Conservation (phyloP, 495 filamentous ascomycete species). For the Podospora anserina region DNA sequence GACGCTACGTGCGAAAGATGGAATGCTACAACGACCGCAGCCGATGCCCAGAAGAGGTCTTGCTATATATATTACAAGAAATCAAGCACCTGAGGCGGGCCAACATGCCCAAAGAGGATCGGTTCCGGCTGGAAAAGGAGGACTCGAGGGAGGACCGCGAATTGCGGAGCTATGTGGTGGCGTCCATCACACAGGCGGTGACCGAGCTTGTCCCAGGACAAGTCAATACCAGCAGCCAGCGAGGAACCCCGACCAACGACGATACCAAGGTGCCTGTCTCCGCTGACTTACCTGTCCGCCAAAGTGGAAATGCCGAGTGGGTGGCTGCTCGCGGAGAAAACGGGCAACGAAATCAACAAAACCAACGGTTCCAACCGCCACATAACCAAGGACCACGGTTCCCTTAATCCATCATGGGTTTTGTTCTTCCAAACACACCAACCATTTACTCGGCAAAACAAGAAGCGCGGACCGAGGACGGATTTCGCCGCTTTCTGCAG, state of each 20-base stretch:
- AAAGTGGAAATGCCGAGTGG: slow-evolving; percentile 64
- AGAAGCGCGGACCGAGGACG: neutral
- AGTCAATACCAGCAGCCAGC: slow-evolving; percentile 26
- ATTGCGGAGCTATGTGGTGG: slow-evolving; percentile 67
- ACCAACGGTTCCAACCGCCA: slow-evolving; percentile 39
- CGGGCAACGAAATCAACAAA: slow-evolving; percentile 40
- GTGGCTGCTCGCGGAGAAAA: slow-evolving; percentile 57
- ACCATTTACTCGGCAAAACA: neutral
- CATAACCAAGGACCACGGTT: slow-evolving; percentile 32
- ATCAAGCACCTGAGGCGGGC: slow-evolving; percentile 77
- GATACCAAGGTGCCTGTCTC: slow-evolving; percentile 48
- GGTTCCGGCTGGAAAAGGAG: slow-evolving; percentile 80
- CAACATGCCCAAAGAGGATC: slow-evolving; percentile 74
- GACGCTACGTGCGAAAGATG: slow-evolving; percentile 84
- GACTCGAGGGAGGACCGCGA: slow-evolving; percentile 84
- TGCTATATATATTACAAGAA: slow-evolving; percentile 84
- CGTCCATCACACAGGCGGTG: slow-evolving; percentile 62
- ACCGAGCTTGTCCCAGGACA: slow-evolving; percentile 43
- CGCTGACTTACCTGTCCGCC: slow-evolving; percentile 53
- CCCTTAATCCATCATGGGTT: slow-evolving; percentile 16
- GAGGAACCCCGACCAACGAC: slow-evolving; percentile 28
- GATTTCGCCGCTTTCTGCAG: slow-evolving; percentile 4
- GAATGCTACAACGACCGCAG: slow-evolving; percentile 70
- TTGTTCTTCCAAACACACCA: neutral
- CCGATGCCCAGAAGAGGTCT: slow-evolving; percentile 78